phyloP scores from a whole-genome alignment of 108 stramenopile species.

The Poteriospumella lacustris region DNA sequence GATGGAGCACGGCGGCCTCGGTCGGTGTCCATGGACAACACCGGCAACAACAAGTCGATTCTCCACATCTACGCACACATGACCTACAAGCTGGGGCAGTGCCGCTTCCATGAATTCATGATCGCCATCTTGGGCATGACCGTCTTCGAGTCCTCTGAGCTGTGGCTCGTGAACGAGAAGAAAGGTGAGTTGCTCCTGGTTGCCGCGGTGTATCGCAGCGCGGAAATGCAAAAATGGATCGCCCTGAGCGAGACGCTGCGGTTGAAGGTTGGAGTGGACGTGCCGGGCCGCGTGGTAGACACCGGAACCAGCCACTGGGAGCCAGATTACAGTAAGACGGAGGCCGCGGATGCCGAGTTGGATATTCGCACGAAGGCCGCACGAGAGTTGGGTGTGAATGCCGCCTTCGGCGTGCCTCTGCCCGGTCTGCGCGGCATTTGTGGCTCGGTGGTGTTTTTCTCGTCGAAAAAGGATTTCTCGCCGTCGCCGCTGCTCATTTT shows the following conservation, averaged over 20 bases:
- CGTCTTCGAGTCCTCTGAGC: conserved; percentile 85
- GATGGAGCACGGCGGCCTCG: too few relatives aligned
- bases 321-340: conserved; percentile 31
- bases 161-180: conserved; percentile 62
- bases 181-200: conserved; percentile 32
- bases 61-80: conserved; percentile 17
- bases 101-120: conserved; percentile 82
- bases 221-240: conserved; percentile 55
- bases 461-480: background rate
- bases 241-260: conserved; percentile 35
- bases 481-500: background rate
- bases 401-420: conserved; percentile 49
- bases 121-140: conserved; percentile 82
- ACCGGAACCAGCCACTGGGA: conserved; percentile 39
- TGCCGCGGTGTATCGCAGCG: conserved; percentile 56
- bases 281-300: conserved; percentile 43
- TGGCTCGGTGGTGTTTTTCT: background rate
- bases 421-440: conserved; percentile 10
- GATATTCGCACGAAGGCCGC: conserved; percentile 37
- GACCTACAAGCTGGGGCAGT: conserved; percentile 26
- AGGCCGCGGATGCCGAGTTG: background rate
- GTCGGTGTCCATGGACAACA: too few relatives aligned
- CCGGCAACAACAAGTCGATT: background rate
- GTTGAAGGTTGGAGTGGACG: conserved; percentile 32
- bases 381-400: conserved; percentile 35